Conservation (phyloP, 2,329 filamentous ascomycete species). For the Grosmannia penicillata region DNA sequence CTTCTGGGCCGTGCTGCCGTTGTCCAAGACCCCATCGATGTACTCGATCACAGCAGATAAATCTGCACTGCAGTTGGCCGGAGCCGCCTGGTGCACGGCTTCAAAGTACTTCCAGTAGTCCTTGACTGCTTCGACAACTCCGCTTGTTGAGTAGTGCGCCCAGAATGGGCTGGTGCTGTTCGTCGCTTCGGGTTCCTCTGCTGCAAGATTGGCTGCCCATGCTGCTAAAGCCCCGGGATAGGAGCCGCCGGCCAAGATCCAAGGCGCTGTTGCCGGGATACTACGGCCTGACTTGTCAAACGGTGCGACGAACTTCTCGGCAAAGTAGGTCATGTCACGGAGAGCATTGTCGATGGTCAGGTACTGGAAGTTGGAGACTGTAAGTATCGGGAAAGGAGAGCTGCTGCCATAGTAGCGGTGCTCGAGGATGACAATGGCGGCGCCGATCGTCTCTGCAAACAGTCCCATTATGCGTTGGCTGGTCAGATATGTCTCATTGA, state of each 20-base stretch:
- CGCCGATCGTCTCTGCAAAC: slow-evolving; percentile 23
- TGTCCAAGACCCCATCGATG: slow-evolving; percentile 29
- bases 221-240: slow-evolving; percentile 39
- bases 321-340: slow-evolving; percentile 26
- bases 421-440: slow-evolving; percentile 24
- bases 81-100: slow-evolving; percentile 28
- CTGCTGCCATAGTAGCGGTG: slow-evolving; percentile 28
- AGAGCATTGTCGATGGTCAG: slow-evolving; percentile 26
- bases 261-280: slow-evolving; percentile 31
- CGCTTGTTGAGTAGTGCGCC: slow-evolving; percentile 41
- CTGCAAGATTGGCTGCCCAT: slow-evolving; percentile 3
- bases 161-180: slow-evolving; percentile 22
- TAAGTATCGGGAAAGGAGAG: slow-evolving; percentile 20
- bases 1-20: slow-evolving; percentile 23
- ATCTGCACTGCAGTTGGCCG: slow-evolving; percentile 39
- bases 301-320: slow-evolving; percentile 28
- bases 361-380: slow-evolving; percentile 20
- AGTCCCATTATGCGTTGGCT: slow-evolving; percentile 41
- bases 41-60: slow-evolving; percentile 31
- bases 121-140: slow-evolving; percentile 34
- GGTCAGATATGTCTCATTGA: slow-evolving; percentile 7
- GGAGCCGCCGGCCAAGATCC: slow-evolving; percentile 39
- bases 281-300: slow-evolving; percentile 31
- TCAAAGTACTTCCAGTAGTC: slow-evolving; percentile 40
- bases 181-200: not conserved